phyloP scores from a whole-genome alignment of 352 stramenopile genomes.

The Phytophthora lateralis region DNA sequence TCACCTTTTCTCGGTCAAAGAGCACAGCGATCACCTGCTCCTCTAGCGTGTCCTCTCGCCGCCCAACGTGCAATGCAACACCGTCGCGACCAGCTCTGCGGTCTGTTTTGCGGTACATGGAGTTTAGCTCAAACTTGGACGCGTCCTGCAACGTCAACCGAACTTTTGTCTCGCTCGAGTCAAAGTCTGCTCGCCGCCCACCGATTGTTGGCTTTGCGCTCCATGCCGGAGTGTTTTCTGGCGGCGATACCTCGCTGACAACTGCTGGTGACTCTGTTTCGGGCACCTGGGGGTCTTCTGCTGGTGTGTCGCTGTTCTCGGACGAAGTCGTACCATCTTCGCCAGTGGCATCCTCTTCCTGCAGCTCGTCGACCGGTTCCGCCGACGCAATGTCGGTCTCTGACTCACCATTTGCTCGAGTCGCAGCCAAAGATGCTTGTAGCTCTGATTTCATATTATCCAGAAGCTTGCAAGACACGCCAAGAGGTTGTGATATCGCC shows the following conservation, averaged over 20 bases:
- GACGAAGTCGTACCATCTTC: constrained; percentile 8
- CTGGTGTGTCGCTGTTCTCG: constrained; percentile 8
- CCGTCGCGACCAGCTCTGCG: constrained; percentile 74
- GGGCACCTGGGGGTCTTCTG: constrained; percentile 3
- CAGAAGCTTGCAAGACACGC: constrained; percentile 66
- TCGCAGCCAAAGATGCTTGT: constrained; percentile 48
- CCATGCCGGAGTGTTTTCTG: constrained; percentile 40
- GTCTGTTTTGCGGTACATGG: constrained; percentile 89
- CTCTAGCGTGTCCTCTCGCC: constrained; percentile 77
- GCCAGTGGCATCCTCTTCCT: not conserved
- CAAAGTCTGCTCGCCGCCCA: constrained; percentile 62
- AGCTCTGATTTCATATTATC: constrained; percentile 76
- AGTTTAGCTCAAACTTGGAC: constrained; percentile 75
- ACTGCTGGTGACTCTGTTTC: constrained; percentile 11
- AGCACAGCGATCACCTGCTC: constrained; percentile 83
- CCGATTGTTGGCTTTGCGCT: constrained; percentile 53
- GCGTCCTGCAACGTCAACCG: constrained; percentile 75
- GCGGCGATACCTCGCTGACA: constrained; percentile 3
- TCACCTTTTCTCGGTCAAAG: constrained; percentile 88
- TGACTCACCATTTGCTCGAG: constrained; percentile 8
- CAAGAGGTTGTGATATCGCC: constrained; percentile 48
- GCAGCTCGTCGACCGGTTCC: constrained; percentile 7
- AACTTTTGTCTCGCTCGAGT: constrained; percentile 78
- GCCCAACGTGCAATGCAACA: constrained; percentile 74
- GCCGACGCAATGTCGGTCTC: constrained; percentile 9